These are phyloP conservation scores for Starmerella apis DNA, from an alignment of 805 yeast species.

Conservation along the genomic window DNA sequence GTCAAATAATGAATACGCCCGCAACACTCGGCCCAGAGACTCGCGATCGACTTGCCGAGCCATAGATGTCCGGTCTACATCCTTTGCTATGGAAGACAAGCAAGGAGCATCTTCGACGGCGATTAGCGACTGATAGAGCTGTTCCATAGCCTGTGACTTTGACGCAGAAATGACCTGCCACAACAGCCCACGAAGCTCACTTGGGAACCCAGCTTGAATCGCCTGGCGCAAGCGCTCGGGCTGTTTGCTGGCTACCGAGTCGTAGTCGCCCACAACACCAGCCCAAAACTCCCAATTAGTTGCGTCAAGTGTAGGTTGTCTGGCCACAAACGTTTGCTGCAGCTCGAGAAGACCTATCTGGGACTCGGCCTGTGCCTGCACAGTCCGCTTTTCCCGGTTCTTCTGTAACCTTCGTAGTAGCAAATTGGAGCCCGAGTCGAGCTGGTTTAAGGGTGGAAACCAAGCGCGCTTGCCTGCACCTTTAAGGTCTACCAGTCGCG, in stretches of 20 bases:
- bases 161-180: constrained; percentile 87
- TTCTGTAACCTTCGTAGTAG: constrained; percentile 25
- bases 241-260: constrained; percentile 50
- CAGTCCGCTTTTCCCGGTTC: constrained; percentile 19
- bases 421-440: constrained; percentile 14
- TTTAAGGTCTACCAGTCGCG: constrained; percentile 15
- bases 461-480: constrained; percentile 19
- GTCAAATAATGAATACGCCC: constrained; percentile 76
- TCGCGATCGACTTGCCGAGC: constrained; percentile 47
- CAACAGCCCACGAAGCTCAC: constrained; percentile 72
- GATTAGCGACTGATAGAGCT: constrained; percentile 42
- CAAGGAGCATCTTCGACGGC: constrained; percentile 47
- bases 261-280: constrained; percentile 63
- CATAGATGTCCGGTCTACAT: constrained; percentile 75
- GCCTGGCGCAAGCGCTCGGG: constrained; percentile 51
- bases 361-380: constrained; percentile 43
- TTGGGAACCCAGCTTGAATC: constrained; percentile 70
- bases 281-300: constrained; percentile 65
- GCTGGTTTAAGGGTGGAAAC: constrained; percentile 14
- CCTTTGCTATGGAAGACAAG: constrained; percentile 70
- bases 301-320: constrained; percentile 16
- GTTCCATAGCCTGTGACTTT: constrained; percentile 53
- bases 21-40: constrained; percentile 62
- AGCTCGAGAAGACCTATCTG: constrained; percentile 36
- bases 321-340: constrained; percentile 30